These are phyloP conservation scores for Syzygium grande DNA, from an alignment of 345 rosid species.

Conservation along the genomic window DNA sequence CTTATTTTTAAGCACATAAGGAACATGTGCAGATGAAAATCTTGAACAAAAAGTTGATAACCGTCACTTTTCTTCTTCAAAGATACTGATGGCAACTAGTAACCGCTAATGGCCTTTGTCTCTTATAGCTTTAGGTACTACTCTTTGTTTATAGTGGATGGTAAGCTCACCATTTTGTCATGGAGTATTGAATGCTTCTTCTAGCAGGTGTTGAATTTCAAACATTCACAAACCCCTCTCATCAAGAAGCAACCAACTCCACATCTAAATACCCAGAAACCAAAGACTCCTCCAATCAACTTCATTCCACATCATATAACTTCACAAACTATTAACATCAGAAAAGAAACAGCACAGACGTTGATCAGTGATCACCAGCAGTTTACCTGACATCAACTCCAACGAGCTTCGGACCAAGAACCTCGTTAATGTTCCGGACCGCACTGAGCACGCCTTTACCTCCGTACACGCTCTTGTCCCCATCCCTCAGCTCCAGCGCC, in stretches of 20 bases:
- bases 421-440: conserved; percentile 60
- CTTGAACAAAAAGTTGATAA: background rate
- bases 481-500: conserved; percentile 93
- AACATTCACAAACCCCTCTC: background rate
- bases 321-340: background rate
- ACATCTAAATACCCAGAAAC: background rate
- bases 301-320: background rate
- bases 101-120: background rate
- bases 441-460: conserved; percentile 91
- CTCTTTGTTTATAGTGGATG: background rate
- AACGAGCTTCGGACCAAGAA: conserved; percentile 80
- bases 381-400: conserved; percentile 86
- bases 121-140: background rate
- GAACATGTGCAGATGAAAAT: background rate
- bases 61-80: background rate
- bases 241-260: background rate
- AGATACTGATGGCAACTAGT: background rate
- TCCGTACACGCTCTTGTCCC: conserved; percentile 72
- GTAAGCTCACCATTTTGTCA: background rate
- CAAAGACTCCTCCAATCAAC: background rate
- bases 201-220: background rate
- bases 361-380: background rate
- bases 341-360: background rate
- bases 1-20: background rate
- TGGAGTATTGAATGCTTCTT: background rate